Evolutionary conservation across 805 yeast species (phyloP).

Genomic region (Sungouiella thailandica): DNA sequence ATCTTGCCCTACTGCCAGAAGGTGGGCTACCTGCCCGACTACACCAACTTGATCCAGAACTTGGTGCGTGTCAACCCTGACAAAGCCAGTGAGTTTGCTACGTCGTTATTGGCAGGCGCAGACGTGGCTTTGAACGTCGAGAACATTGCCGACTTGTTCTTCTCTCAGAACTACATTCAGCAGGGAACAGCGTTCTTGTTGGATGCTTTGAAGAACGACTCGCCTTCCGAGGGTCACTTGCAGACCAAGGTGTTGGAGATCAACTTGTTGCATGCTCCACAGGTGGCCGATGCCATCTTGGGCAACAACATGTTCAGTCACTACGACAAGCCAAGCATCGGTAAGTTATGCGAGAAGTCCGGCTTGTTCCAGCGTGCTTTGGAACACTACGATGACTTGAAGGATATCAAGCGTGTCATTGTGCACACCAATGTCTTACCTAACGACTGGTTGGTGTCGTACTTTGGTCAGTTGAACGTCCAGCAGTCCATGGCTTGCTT

Average conservation of each 20-base stretch:
- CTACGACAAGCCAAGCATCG: slow-evolving; percentile 90
- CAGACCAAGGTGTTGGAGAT: slow-evolving; percentile 94
- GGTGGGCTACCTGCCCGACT: slow-evolving; percentile 86
- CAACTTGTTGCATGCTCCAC: slow-evolving; percentile 93
- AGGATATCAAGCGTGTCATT: slow-evolving; percentile 92
- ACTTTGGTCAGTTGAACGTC: slow-evolving; percentile 89
- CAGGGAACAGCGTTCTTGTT: slow-evolving; percentile 97
- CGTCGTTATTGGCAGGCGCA: slow-evolving; percentile 65
- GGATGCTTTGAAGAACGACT: slow-evolving; percentile 91
- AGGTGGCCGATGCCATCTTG: slow-evolving; percentile 97
- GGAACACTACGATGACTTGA: slow-evolving; percentile 91
- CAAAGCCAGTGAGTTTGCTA: slow-evolving; percentile 95
- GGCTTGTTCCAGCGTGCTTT: slow-evolving; percentile 93
- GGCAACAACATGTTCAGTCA: slow-evolving; percentile 95
- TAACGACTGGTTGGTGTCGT: slow-evolving; percentile 87
- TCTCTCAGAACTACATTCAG: slow-evolving; percentile 89
- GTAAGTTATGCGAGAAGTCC: slow-evolving; percentile 91
- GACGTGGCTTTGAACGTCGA: slow-evolving; percentile 70
- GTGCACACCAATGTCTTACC: slow-evolving; percentile 82
- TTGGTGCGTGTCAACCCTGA: slow-evolving; percentile 93
- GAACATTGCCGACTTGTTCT: slow-evolving; percentile 86
- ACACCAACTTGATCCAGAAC: slow-evolving; percentile 81
- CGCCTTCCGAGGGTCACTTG: slow-evolving; percentile 91
- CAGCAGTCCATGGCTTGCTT: slow-evolving; percentile 88
- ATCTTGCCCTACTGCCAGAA: slow-evolving; percentile 91